Base-by-base conservation (phyloP, 208 protist species). In the Trichomonas vaginalis region DNA sequence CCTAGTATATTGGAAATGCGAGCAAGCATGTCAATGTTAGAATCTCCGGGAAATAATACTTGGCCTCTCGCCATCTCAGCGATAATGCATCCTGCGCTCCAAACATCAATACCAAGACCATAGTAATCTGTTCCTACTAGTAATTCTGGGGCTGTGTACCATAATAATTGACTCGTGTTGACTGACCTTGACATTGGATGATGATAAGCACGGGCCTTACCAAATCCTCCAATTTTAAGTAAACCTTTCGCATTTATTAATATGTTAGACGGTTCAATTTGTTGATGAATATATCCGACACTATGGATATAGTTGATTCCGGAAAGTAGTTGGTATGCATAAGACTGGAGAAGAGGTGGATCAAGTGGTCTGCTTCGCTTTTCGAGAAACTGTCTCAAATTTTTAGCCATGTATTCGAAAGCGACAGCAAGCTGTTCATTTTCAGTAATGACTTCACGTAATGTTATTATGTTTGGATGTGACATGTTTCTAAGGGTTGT, bases 141-240 rank as follows among this genome's bases (percentile, higher is more conserved):
- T n/a, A 80, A 80, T 61, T 97, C 97, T 23, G 96, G 96, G 0
- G 97, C 47, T n/a, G 96, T 62, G 62, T 97, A 97, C 97, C 97
- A 97, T 23, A 96, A 95, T 9, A 96, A 97, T 17, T 97, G 95
- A 10, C 97, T 97, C 3, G 95, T 70, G 47, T 86, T 95, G 27
- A 97, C 97, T 37, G 97, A 97, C 32, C 35, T 48, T 17, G 86
- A 42, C 32, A 97, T n/a, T 23, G 97, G 97, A 27, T 48, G 32
- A 37, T 96, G 95, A 95, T 95, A 97, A 48, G 96, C 95, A n/a
- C 97, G 95, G 1, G 97, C 97, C 14, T 98, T 48, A 47, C 97
- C 97, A 95, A 98, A 97, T 95, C 98, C 97, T 32, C 97, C 96
- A n/a, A 98, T 82, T 90, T 98, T 98, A 37, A 98, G 96, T 46